Conservation (phyloP, 2,329 filamentous ascomycete genomes). For the Fusarium hostae region DNA sequence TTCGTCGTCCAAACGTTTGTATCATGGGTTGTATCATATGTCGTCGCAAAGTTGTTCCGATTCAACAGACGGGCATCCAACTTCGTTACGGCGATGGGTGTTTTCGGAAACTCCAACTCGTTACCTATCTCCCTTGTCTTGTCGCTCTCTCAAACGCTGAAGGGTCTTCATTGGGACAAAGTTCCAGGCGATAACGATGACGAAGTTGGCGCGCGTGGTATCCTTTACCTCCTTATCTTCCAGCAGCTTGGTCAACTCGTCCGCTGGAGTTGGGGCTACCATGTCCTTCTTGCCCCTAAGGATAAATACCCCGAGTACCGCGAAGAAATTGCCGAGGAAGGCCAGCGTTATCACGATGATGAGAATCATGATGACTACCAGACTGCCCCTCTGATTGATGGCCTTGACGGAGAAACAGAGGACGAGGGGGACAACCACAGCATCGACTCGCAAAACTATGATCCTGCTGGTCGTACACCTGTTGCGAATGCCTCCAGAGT, state of each 20-base stretch:
- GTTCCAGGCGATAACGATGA: slow-evolving; percentile 94
- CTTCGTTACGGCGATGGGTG: slow-evolving; percentile 95
- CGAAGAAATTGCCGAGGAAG: slow-evolving; percentile 64
- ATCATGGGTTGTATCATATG: slow-evolving; percentile 80
- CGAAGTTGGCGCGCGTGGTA: slow-evolving; percentile 91
- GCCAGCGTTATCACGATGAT: slow-evolving; percentile 67
- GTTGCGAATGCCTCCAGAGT: slow-evolving; percentile 61
- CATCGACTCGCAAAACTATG: slow-evolving; percentile 60
- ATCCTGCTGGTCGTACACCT: slow-evolving; percentile 67
- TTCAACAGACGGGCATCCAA: slow-evolving; percentile 89
- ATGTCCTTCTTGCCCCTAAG: slow-evolving; percentile 89
- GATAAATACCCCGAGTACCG: slow-evolving; percentile 75
- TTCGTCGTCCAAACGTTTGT: slow-evolving; percentile 89
- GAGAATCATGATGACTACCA: slow-evolving; percentile 57
- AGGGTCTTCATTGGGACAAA: slow-evolving; percentile 92
- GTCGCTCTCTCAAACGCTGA: slow-evolving; percentile 90
- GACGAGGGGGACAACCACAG: slow-evolving; percentile 51
- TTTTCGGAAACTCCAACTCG: slow-evolving; percentile 98
- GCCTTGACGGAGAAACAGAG: slow-evolving; percentile 52
- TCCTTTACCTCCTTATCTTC: slow-evolving; percentile 95
- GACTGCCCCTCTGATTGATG: slow-evolving; percentile 55
- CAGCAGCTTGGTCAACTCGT: slow-evolving; percentile 96
- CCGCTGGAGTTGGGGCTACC: slow-evolving; percentile 98
- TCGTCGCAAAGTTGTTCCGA: slow-evolving; percentile 78
- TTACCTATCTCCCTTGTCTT: slow-evolving; percentile 95